phyloP scores from a whole-genome alignment of 1,284 basidiomycete species.

The Cystobasidium pallidum region DNA sequence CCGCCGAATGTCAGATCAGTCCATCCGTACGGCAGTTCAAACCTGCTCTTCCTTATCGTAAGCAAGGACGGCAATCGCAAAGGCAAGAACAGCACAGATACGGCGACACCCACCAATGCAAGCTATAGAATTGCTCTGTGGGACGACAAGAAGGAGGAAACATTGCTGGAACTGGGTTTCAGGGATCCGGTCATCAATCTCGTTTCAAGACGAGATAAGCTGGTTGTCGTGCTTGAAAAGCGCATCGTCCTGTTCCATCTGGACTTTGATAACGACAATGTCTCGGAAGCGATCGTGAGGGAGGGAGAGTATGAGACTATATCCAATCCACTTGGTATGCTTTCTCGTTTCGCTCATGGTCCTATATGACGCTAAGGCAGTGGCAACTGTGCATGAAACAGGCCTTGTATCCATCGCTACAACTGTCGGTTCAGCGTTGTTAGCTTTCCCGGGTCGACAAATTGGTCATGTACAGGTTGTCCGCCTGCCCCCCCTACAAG shows the following conservation, averaged over 20 bases:
- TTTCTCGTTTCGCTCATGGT: background rate
- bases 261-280: slow-evolving; percentile 58
- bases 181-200: slow-evolving; percentile 81
- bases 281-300: slow-evolving; percentile 59
- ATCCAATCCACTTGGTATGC: slow-evolving; percentile 80
- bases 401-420: slow-evolving; percentile 83
- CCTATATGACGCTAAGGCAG: background rate
- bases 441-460: slow-evolving; percentile 85
- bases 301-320: slow-evolving; percentile 84
- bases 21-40: slow-evolving; percentile 78
- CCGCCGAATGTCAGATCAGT: slow-evolving; percentile 64
- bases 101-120: slow-evolving; percentile 58
- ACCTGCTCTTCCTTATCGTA: slow-evolving; percentile 72
- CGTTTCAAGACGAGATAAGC: slow-evolving; percentile 75
- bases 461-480: slow-evolving; percentile 87
- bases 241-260: slow-evolving; percentile 80
- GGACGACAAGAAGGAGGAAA: slow-evolving; percentile 73
- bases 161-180: slow-evolving; percentile 89
- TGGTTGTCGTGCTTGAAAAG: slow-evolving; percentile 78
- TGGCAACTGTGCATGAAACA: slow-evolving; percentile 54
- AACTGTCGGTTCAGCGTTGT: slow-evolving; percentile 72
- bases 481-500: slow-evolving; percentile 68
- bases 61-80: background rate
- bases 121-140: slow-evolving; percentile 84
- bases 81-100: slow-evolving; percentile 64